Conservation (phyloP, 371 early-diverging fungal species). For the Actinomortierella ambigua region DNA sequence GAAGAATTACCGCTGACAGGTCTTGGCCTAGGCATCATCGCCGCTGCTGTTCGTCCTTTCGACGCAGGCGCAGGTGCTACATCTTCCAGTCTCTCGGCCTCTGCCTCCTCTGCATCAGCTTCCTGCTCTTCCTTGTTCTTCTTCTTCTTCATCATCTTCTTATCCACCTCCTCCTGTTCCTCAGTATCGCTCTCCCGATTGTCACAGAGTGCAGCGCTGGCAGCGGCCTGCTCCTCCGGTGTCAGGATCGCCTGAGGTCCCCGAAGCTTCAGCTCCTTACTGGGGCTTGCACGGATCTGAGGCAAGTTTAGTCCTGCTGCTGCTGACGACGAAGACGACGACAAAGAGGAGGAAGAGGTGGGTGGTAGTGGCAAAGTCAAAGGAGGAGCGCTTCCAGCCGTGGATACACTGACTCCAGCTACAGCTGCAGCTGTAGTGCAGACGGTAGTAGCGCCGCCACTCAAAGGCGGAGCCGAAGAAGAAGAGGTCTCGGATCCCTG, state of each 20-base stretch:
- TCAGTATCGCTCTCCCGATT: neutral
- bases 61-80: too few species aligned
- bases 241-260: constrained; percentile 38
- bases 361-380: constrained; percentile 3
- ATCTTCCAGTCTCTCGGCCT: too few species aligned
- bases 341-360: neutral
- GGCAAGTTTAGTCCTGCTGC: constrained; percentile 21
- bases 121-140: neutral
- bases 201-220: constrained; percentile 1
- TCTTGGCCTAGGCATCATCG: too few species aligned
- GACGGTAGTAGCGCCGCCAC: too few species aligned
- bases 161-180: neutral
- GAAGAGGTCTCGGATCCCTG: too few species aligned
- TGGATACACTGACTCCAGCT: constrained; percentile 8
- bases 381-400: neutral
- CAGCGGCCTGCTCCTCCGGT: constrained; percentile 16
- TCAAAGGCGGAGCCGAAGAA: too few species aligned
- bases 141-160: neutral
- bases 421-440: neutral
- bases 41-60: too few species aligned
- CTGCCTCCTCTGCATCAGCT: too few species aligned
- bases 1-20: too few species aligned
- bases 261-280: constrained; percentile 16
- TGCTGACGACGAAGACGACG: neutral
- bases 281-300: constrained; percentile 40